These are phyloP conservation scores for Leccinum solheimii DNA, from an alignment of 1,284 basidiomycete species.

Conservation along the genomic window DNA sequence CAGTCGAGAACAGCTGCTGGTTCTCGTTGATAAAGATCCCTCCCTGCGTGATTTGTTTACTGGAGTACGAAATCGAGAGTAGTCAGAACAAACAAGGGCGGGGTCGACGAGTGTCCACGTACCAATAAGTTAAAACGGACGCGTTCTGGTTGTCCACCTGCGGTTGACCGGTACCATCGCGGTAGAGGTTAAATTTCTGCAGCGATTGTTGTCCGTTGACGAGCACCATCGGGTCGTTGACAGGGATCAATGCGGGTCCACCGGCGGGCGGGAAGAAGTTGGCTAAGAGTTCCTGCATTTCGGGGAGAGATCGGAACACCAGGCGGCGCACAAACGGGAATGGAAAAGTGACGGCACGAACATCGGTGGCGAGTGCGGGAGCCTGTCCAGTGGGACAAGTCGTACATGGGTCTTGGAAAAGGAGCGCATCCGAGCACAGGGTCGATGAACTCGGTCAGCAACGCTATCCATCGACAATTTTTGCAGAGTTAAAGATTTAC, in stretches of 20 bases:
- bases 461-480: not conserved
- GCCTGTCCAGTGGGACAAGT: slow-evolving; percentile 23
- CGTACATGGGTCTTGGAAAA: slow-evolving; percentile 27
- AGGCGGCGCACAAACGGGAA: not conserved
- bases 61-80: not conserved
- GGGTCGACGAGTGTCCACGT: not conserved
- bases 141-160: slow-evolving; percentile 25
- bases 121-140: slow-evolving; percentile 26
- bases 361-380: slow-evolving; percentile 28
- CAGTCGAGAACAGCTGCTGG: slow-evolving; percentile 18
- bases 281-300: slow-evolving; percentile 24
- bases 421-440: slow-evolving; percentile 26
- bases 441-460: slow-evolving; percentile 24
- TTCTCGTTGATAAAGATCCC: slow-evolving; percentile 29
- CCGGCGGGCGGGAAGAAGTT: slow-evolving; percentile 27
- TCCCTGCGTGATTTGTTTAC: slow-evolving; percentile 25
- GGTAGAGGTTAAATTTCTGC: slow-evolving; percentile 29
- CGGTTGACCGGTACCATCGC: slow-evolving; percentile 29
- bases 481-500: slow-evolving; percentile 10
- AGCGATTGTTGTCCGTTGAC: slow-evolving; percentile 28
- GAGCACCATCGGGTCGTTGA: slow-evolving; percentile 31
- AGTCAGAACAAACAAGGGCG: not conserved
- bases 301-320: not conserved
- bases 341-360: slow-evolving; percentile 6
- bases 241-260: slow-evolving; percentile 26